A percentile compares a stretch with the other conserved stretches of the same genome.
These are phyloP conservation scores for Tetrahymena borealis DNA, from an alignment of 73 alveolate species.

Conservation along the genomic window DNA sequence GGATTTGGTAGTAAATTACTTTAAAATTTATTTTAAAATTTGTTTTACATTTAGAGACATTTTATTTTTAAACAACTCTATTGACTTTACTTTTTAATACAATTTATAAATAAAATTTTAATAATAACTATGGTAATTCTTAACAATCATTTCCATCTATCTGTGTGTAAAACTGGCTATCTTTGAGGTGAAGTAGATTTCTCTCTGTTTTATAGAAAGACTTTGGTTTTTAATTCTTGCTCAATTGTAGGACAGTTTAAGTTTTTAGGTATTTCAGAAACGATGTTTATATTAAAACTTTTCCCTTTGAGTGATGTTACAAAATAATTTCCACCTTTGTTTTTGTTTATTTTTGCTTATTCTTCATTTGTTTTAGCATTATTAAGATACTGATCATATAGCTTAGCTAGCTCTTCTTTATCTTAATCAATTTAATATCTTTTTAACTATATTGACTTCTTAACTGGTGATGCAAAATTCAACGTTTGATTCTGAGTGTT, in stretches of 20 bases:
- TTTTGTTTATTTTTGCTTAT: not conserved
- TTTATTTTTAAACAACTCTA: no score
- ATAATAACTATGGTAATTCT: no score
- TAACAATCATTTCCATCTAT: not conserved
- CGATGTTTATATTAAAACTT: not conserved
- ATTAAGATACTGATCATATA: not conserved
- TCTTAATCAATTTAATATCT: not conserved
- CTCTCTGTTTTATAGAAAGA: not conserved
- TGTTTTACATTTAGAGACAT: no score
- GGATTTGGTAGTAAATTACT: no score
- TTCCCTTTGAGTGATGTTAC: not conserved
- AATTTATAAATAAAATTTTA: no score
- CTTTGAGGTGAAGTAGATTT: not conserved
- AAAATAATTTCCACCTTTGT: not conserved
- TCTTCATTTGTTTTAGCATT: not conserved
- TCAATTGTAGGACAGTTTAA: not conserved
- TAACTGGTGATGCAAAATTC: not conserved
- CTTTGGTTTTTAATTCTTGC: not conserved
- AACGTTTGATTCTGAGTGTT: not conserved
- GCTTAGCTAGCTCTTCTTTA: not conserved
- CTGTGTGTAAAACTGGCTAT: not conserved
- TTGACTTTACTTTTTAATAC: no score
- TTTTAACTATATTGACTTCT: not conserved
- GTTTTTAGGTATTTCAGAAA: not conserved
- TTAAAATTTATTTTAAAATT: no score